Conservation (phyloP, 1,284 basidiomycete genomes). For the Austroboletus niveus region DNA sequence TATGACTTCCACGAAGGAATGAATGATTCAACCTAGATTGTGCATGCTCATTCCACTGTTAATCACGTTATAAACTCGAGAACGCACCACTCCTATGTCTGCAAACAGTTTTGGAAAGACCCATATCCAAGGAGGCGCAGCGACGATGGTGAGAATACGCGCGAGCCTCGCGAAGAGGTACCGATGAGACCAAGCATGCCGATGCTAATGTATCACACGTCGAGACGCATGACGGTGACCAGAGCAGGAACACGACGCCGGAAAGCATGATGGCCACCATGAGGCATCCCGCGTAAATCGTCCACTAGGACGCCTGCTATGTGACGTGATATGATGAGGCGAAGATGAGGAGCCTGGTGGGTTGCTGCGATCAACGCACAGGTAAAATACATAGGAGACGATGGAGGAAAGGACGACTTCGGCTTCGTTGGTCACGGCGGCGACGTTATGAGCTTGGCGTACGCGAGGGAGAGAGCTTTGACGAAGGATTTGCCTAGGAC, state of each 20-base stretch:
- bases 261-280: slow-evolving; percentile 96
- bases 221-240: slow-evolving; percentile 92
- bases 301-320: slow-evolving; percentile 88
- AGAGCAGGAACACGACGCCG: slow-evolving; percentile 98
- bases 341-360: slow-evolving; percentile 69
- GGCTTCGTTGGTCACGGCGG: no score
- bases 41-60: no score
- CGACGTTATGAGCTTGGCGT: no score
- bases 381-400: slow-evolving; percentile 86
- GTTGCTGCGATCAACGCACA: slow-evolving; percentile 80
- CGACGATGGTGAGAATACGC: no score
- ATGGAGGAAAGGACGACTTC: slow-evolving; percentile 65
- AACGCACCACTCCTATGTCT: no score
- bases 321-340: slow-evolving; percentile 83
- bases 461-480: no score
- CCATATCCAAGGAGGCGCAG: no score
- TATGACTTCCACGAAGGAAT: no score
- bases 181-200: slow-evolving; percentile 87
- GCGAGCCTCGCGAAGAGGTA: slow-evolving; percentile 88
- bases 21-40: no score
- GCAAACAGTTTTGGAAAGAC: no score
- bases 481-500: no score
- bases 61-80: no score
- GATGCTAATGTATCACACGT: slow-evolving; percentile 95
- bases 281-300: slow-evolving; percentile 87